phyloP scores from a whole-genome alignment of 2,329 filamentous ascomycete species.

The Myriosclerotinia scirpicola region DNA sequence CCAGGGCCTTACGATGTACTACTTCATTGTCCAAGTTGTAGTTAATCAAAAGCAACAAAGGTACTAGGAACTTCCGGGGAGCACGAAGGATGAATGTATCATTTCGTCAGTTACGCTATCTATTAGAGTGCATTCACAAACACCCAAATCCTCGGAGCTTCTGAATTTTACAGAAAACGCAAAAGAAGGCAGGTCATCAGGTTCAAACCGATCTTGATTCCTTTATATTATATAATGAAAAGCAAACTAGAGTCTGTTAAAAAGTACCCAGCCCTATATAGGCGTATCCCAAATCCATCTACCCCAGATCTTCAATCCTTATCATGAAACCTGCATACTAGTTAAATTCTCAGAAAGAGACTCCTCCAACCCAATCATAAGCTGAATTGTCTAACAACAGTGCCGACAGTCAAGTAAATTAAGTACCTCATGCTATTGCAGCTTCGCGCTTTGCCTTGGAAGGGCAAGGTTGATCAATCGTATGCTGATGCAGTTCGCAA shows the following conservation, averaged over 20 bases:
- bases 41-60: background rate
- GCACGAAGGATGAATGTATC: background rate
- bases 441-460: background rate
- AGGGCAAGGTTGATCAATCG: background rate
- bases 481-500: conserved; percentile 4
- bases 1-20: too few relatives aligned
- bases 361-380: too few relatives aligned
- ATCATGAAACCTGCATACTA: background rate
- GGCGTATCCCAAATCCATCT: background rate
- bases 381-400: too few relatives aligned
- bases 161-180: background rate
- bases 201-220: background rate
- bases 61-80: background rate
- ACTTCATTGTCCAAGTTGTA: too few relatives aligned
- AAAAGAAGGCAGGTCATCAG: background rate
- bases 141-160: background rate
- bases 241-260: too few relatives aligned
- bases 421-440: background rate
- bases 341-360: too few relatives aligned
- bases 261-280: background rate
- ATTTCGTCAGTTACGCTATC: background rate
- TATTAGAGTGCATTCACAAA: background rate
- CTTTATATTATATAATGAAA: too few relatives aligned
- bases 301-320: background rate
- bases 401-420: background rate